Conservation (phyloP, 208 protist genomes). For the Leishmania braziliensis region DNA sequence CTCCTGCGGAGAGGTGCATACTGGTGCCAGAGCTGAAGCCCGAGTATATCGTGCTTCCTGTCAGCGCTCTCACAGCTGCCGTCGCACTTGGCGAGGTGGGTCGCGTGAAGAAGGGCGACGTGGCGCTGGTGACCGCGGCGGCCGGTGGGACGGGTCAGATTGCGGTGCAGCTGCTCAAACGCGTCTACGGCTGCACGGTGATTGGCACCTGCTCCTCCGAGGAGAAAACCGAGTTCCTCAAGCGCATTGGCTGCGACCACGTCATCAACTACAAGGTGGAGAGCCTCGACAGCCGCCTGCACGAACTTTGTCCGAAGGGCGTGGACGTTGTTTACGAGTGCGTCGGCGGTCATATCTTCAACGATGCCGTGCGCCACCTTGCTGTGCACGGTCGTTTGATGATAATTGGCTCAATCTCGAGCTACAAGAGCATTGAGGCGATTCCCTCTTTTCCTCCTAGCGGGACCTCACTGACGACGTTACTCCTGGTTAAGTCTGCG, state of each 20-base stretch:
- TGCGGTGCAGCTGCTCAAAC: slow-evolving; percentile 90
- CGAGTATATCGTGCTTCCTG: slow-evolving; percentile 26
- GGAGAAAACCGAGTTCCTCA: slow-evolving; percentile 77
- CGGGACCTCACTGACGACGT: slow-evolving; percentile 20
- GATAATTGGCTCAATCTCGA: slow-evolving; percentile 78
- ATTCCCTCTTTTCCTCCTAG: slow-evolving; percentile 34
- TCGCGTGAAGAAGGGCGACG: slow-evolving; percentile 41
- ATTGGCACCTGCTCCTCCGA: slow-evolving; percentile 84
- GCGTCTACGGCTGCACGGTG: slow-evolving; percentile 76
- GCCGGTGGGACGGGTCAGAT: slow-evolving; percentile 88
- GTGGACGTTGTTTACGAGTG: slow-evolving; percentile 88
- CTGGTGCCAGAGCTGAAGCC: slow-evolving; percentile 46
- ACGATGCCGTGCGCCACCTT: slow-evolving; percentile 69
- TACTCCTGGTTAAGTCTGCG: slow-evolving; percentile 33
- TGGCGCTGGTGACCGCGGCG: slow-evolving; percentile 84
- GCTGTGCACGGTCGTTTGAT: slow-evolving; percentile 67
- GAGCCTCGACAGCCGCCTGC: slow-evolving; percentile 47
- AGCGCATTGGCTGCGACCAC: slow-evolving; percentile 76
- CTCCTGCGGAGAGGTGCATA: slow-evolving; percentile 28
- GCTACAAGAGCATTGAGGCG: slow-evolving; percentile 52
- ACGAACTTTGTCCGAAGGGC: slow-evolving; percentile 62
- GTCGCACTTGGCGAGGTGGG: slow-evolving; percentile 62
- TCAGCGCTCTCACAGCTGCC: slow-evolving; percentile 73
- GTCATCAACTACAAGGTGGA: slow-evolving; percentile 88
- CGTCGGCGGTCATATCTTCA: slow-evolving; percentile 80